These are phyloP conservation scores for Globisporangium iwayamae DNA, from an alignment of 352 stramenopile genomes.

Conservation along the genomic window DNA sequence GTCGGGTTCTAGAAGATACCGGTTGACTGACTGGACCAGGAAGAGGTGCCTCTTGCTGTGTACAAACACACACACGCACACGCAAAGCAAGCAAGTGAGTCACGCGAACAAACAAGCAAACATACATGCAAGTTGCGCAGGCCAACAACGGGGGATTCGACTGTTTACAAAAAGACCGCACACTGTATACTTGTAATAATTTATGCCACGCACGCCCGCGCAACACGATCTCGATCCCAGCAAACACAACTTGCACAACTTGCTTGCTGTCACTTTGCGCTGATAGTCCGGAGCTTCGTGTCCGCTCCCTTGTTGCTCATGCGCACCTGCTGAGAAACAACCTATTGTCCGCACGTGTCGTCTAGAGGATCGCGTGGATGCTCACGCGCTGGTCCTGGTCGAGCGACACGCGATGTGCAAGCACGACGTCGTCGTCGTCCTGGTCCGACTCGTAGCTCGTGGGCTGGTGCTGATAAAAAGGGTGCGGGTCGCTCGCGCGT, in stretches of 20 bases:
- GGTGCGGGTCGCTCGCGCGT: conserved; percentile 19
- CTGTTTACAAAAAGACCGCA: background rate
- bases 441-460: conserved; percentile 20
- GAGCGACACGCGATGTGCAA: conserved; percentile 55
- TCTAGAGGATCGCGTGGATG: conserved; percentile 62
- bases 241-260: background rate
- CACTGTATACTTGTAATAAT: conserved; percentile 7
- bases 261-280: background rate
- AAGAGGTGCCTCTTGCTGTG: too few relatives aligned
- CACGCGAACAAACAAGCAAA: background rate
- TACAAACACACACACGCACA: too few relatives aligned
- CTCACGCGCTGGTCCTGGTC: conserved; percentile 59
- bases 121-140: background rate
- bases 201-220: conserved; percentile 4
- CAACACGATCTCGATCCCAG: background rate
- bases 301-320: background rate
- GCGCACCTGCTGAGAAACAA: background rate
- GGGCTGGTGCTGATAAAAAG: conserved; percentile 20
- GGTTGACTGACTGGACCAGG: too few relatives aligned
- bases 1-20: too few relatives aligned
- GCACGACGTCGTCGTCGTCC: conserved; percentile 45
- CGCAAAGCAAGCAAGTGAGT: background rate
- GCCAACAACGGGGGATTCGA: too few relatives aligned
- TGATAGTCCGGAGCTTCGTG: background rate
- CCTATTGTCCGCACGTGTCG: too few relatives aligned